These are phyloP conservation scores for Fomitopsis betulina DNA, from an alignment of 1,284 basidiomycete genomes.

Conservation along the genomic window DNA sequence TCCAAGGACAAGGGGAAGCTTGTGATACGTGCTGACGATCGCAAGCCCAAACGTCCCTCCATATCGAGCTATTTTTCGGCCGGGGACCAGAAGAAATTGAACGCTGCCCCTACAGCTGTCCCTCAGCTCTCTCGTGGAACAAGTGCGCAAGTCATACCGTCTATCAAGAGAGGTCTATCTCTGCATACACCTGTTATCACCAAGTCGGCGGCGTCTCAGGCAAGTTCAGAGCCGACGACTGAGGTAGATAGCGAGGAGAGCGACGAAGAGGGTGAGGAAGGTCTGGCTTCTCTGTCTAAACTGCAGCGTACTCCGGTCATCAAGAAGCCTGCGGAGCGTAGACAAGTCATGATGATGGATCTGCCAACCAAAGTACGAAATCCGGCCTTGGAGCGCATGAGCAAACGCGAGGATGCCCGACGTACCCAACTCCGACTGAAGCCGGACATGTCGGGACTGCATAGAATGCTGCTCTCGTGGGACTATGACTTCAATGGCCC, in stretches of 20 bases:
- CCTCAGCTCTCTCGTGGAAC: constrained; percentile 12
- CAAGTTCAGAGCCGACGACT: constrained; percentile 30
- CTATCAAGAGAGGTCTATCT: not conserved
- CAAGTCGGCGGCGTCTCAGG: constrained; percentile 5
- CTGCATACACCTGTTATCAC: constrained; percentile 7
- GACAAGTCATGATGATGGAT: constrained; percentile 71
- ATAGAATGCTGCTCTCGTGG: constrained; percentile 85
- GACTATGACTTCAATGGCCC: constrained; percentile 70
- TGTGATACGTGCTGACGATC: not conserved
- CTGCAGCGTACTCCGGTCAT: constrained; percentile 59
- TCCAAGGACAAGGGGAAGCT: not conserved
- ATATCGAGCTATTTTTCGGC: constrained; percentile 30
- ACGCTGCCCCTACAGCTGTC: constrained; percentile 17
- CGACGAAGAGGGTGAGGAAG: constrained; percentile 52
- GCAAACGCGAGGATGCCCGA: constrained; percentile 58
- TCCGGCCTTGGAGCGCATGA: constrained; percentile 43
- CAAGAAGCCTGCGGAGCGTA: constrained; percentile 52
- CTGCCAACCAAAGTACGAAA: constrained; percentile 40
- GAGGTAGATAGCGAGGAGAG: constrained; percentile 34
- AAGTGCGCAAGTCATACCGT: not conserved
- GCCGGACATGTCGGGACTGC: constrained; percentile 80
- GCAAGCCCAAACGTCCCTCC: constrained; percentile 12
- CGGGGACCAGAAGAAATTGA: constrained; percentile 33
- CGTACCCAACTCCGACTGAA: constrained; percentile 68
- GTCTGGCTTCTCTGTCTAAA: constrained; percentile 58